Conservation (phyloP, 352 stramenopile genomes). For the Elongisporangium undulatum region DNA sequence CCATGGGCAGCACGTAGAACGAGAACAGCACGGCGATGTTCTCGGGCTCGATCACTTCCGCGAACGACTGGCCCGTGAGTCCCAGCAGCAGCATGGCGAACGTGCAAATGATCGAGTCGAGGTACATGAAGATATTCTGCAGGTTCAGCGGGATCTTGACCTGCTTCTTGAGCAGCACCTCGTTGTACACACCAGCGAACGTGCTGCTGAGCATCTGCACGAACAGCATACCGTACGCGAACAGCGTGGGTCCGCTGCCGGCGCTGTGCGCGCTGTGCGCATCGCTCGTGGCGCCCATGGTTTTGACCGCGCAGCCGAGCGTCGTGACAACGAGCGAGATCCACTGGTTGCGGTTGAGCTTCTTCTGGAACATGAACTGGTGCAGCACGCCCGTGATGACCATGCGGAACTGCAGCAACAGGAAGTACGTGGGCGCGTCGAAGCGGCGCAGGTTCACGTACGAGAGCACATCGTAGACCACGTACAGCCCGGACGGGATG, state of each 20-base stretch:
- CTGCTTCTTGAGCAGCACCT: constrained; percentile 79
- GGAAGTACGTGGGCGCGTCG: constrained; percentile 73
- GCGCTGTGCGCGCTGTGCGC: neutral
- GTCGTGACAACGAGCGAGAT: constrained; percentile 65
- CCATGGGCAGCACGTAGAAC: constrained; percentile 69
- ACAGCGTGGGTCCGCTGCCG: constrained; percentile 15
- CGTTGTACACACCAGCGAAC: constrained; percentile 83
- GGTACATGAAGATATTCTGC: constrained; percentile 86
- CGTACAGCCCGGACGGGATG: constrained; percentile 71
- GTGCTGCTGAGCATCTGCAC: constrained; percentile 80
- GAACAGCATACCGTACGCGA: constrained; percentile 58
- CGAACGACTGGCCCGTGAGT: constrained; percentile 63
- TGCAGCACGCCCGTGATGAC: constrained; percentile 75
- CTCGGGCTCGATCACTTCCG: constrained; percentile 35
- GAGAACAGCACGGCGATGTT: constrained; percentile 67
- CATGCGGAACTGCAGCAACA: constrained; percentile 77
- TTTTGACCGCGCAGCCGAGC: constrained; percentile 75
- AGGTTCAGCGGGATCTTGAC: constrained; percentile 63
- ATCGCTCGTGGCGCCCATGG: constrained; percentile 21
- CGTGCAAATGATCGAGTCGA: constrained; percentile 75
- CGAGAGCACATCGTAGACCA: constrained; percentile 77
- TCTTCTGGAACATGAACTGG: constrained; percentile 72
- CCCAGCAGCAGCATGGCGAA: constrained; percentile 59
- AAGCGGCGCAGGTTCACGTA: constrained; percentile 79
- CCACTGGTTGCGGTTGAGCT: constrained; percentile 76